Percentiles rank a stretch among this genome's conserved stretches.
phyloP scores from a whole-genome alignment of 768 basidiomycete genomes.

The Leccinum longicurvipes region DNA sequence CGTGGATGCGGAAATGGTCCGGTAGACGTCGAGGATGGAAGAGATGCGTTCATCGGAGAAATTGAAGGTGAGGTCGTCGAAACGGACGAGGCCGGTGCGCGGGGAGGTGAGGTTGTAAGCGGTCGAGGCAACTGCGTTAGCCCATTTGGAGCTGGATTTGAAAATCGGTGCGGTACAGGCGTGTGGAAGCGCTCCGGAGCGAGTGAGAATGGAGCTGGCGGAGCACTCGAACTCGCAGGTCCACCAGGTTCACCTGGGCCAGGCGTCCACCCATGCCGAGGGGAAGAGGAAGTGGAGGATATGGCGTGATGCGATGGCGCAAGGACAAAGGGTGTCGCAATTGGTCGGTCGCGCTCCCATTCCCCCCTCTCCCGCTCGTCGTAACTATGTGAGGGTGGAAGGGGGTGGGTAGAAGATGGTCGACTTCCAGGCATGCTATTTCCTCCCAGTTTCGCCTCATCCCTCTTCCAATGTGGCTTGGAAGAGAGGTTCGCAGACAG shows the following conservation, averaged over 20 bases:
- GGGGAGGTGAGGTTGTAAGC: background rate
- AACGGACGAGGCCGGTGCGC: background rate
- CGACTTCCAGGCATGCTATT: conserved; percentile 32
- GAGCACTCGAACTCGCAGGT: conserved; percentile 29
- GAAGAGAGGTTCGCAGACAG: conserved; percentile 34
- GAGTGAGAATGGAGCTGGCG: conserved; percentile 26
- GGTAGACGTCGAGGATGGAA: conserved; percentile 10
- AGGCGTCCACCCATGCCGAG: conserved; percentile 38
- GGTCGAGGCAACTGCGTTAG: conserved; percentile 20
- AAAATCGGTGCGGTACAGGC: conserved; percentile 28
- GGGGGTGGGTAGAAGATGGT: conserved; percentile 39
- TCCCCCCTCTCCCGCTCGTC: conserved; percentile 32
- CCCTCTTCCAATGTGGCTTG: conserved; percentile 40
- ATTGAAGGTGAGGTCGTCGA: conserved; percentile 20
- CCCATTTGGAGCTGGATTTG: conserved; percentile 24
- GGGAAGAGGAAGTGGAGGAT: conserved; percentile 37
- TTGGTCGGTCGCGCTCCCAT: conserved; percentile 50
- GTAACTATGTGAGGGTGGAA: conserved; percentile 24
- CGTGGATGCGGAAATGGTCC: conserved; percentile 22
- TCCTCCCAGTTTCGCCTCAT: conserved; percentile 27
- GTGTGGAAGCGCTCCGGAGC: conserved; percentile 28
- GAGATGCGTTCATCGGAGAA: conserved; percentile 13
- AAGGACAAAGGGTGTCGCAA: conserved; percentile 54
- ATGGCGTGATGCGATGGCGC: conserved; percentile 41
- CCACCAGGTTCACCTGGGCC: conserved; percentile 23